phyloP scores from a whole-genome alignment of 2,329 filamentous ascomycete species.

The Clonostachys solani region DNA sequence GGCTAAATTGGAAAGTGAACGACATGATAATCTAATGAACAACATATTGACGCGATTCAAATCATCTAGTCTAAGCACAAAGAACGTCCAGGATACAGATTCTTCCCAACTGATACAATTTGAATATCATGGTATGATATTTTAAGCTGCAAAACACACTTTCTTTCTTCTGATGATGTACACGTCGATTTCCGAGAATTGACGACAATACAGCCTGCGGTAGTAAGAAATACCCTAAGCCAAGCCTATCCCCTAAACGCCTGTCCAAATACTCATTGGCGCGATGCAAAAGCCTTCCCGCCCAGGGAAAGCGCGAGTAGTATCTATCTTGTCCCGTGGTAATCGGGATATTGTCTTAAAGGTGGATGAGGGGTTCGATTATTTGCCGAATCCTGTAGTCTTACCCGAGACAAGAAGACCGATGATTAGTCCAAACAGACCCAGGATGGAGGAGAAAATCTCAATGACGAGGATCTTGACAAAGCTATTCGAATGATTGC shows the following conservation, averaged over 20 bases:
- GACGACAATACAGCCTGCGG: constrained; percentile 2
- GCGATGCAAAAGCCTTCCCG: constrained; percentile 18
- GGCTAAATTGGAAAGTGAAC: too few relatives aligned
- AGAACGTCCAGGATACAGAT: too few relatives aligned
- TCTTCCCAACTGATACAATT: too few relatives aligned
- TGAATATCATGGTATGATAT: too few relatives aligned
- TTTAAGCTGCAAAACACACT: too few relatives aligned
- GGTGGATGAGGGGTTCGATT: constrained; percentile 11
- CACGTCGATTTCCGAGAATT: constrained; percentile 1
- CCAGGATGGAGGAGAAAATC: constrained; percentile 97
- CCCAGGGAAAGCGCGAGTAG: too few relatives aligned
- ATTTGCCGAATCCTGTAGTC: constrained; percentile 65
- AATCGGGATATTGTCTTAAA: constrained; percentile 5
- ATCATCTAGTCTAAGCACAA: constrained; percentile 1
- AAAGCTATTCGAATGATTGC: constrained; percentile 55
- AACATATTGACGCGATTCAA: constrained; percentile 27
- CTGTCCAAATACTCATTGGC: constrained; percentile 27
- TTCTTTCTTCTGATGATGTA: background rate
- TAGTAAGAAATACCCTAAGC: constrained; percentile 20
- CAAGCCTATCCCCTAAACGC: constrained; percentile 29
- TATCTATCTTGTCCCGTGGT: constrained; percentile 3
- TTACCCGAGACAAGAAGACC: constrained; percentile 85
- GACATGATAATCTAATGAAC: too few relatives aligned
- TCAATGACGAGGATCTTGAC: constrained; percentile 99
- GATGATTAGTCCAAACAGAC: constrained; percentile 93